phyloP scores from a whole-genome alignment of 116 monocot genomes.

The Thalassia testudinum region DNA sequence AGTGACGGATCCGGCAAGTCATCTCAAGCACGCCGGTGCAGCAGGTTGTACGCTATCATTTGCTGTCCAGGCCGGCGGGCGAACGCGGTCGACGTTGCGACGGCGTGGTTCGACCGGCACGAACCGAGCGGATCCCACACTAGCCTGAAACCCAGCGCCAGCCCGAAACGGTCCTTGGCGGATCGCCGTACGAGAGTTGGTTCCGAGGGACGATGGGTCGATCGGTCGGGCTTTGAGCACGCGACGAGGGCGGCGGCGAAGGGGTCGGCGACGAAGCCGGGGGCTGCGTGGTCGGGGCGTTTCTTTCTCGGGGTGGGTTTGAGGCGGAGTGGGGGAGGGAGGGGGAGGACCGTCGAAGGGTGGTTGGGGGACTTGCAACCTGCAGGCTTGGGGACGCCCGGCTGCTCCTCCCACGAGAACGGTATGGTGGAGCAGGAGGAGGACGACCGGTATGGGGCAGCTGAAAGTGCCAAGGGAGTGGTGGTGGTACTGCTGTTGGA shows the following conservation, averaged over 20 bases:
- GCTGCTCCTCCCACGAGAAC: slow-evolving; percentile 14
- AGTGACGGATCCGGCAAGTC: too few species aligned
- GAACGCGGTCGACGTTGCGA: neutral
- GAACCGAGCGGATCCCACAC: neutral
- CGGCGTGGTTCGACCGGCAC: neutral
- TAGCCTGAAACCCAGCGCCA: neutral
- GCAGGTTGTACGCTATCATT: neutral
- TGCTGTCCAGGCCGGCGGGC: neutral
- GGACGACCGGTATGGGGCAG: neutral
- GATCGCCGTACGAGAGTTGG: neutral
- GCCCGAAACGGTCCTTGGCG: neutral
- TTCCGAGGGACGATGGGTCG: neutral
- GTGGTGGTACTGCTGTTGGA: too few species aligned
- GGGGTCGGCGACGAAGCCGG: neutral
- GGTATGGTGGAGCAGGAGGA: slow-evolving; percentile 6
- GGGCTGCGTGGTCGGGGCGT: neutral
- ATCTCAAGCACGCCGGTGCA: neutral
- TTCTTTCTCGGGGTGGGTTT: neutral
- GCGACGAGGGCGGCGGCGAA: neutral
- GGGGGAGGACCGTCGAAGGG: slow-evolving; percentile 4
- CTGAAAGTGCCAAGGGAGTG: too few species aligned
- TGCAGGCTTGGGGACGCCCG: slow-evolving; percentile 10
- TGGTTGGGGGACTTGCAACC: neutral
- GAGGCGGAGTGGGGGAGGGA: slow-evolving; percentile 3
- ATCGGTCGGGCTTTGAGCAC: neutral